Evolutionary conservation across 202 grass and related monocot genomes (phyloP).

Genomic region (Dendrocalamus latiflorus): DNA sequence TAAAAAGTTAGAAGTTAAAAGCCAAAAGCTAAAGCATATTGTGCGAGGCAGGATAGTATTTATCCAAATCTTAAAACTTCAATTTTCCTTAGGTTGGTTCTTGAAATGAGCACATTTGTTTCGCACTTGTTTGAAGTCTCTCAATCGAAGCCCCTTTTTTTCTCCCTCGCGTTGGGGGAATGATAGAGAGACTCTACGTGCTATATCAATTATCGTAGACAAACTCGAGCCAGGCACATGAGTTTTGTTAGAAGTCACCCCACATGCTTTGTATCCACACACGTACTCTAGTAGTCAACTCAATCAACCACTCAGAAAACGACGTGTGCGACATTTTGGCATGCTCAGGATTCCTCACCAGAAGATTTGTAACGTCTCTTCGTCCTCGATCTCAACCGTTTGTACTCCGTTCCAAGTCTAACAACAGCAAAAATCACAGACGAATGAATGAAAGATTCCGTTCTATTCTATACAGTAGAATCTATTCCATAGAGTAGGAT

Average conservation of each 20-base stretch:
- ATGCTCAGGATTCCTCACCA: background rate
- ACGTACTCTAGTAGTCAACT: too few species aligned
- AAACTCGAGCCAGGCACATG: background rate
- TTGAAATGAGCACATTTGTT: background rate
- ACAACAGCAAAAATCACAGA: background rate
- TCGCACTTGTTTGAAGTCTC: background rate
- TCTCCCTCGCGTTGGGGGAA: constrained; percentile 11
- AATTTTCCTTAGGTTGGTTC: background rate
- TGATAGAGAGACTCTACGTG: background rate
- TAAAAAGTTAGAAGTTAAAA: too few species aligned
- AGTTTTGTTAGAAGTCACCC: too few species aligned
- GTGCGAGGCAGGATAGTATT: too few species aligned
- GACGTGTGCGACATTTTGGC: too few species aligned
- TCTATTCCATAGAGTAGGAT: too few species aligned
- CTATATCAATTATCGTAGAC: background rate
- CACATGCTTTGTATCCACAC: too few species aligned
- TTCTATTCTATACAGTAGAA: background rate
- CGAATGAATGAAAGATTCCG: background rate
- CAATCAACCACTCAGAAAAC: too few species aligned
- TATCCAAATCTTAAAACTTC: background rate
- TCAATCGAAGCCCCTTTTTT: background rate
- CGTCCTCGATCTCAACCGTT: background rate
- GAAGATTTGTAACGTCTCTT: background rate
- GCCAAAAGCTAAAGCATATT: too few species aligned
- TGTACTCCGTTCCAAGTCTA: background rate